Evolutionary conservation across 2,329 filamentous ascomycete species (phyloP), one percentile per base, ranked within the genome.

Genomic region (Aspergillus tamarii): DNA sequence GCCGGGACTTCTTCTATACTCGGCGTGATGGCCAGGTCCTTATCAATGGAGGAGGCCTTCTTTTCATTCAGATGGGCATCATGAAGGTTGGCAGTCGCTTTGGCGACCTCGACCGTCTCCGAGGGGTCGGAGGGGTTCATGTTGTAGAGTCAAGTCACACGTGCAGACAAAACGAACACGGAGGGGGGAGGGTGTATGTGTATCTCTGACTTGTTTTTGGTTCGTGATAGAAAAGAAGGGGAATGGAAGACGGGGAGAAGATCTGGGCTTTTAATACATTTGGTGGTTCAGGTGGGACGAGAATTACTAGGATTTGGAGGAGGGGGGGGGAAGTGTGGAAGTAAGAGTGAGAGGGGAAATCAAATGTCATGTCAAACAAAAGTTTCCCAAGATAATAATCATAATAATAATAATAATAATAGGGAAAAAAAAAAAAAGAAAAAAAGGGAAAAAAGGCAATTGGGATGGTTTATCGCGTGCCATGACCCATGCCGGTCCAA

Each of bases 111-210:
- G 32, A 68, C 64, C 55, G 70, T 59, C 21, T 74, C 73, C 41
- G 68, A 59, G 3, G 71, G 70, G 58, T 74, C 69, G 23, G 70
- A 72, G 28, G 63, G 57, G 43, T 74, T 73, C 71, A 74, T 74
- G 43, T 21, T 67, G 64, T 21, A 14, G n/a, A n/a, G 21, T 41
- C 39, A 12, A 30, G 34, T 19, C 19, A 19, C n/a, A 4, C 23
- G 9, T n/a, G 11, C 32, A 52, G 53, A 57, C 26, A n/a, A 52
- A 30, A 39, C 19, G 28, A 32, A 34, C 21, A 41, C 23, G 14
- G 21, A 34, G 30, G 12, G 36, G 9, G 26, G 12, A 16, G 14
- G 7, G 3, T 53, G 30, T 30, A 19, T n/a, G 30, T 12, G 16
- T 12, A n/a, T 28, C 6, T 28, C 32, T 12, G 30, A 26, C 19